Conservation (phyloP, 306 rosid genomes). For the Citrullus amarus region DNA sequence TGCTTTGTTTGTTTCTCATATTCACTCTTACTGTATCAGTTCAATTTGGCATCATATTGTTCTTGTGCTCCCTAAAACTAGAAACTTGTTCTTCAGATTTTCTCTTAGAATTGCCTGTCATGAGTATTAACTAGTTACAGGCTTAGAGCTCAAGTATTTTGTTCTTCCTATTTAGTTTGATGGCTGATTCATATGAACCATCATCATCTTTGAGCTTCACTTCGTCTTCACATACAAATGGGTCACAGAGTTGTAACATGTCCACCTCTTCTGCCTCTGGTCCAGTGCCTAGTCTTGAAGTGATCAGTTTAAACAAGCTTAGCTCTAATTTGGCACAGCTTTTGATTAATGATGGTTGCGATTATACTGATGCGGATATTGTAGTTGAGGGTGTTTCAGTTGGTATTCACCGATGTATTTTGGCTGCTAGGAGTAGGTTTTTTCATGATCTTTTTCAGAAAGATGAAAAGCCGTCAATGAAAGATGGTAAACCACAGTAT, state of each 20-base stretch:
- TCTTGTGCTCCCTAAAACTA: not conserved
- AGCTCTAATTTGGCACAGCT: slow-evolving; percentile 37
- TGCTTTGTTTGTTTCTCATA: not conserved
- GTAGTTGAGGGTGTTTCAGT: slow-evolving; percentile 31
- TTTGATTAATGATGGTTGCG: slow-evolving; percentile 27
- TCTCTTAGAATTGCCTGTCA: not conserved
- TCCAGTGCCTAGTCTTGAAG: slow-evolving; percentile 51
- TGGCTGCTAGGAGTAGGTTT: slow-evolving; percentile 37
- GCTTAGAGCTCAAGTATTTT: not conserved
- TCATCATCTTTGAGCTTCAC: slow-evolving; percentile 86
- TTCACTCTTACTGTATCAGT: not conserved
- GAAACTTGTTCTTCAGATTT: not conserved
- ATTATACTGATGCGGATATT: slow-evolving; percentile 37
- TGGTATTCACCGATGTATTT: slow-evolving; percentile 39
- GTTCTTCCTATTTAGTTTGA: slow-evolving; percentile 8
- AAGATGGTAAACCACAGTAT: slow-evolving; percentile 27
- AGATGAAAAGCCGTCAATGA: slow-evolving; percentile 15
- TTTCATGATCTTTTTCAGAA: slow-evolving; percentile 27
- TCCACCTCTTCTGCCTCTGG: slow-evolving; percentile 29
- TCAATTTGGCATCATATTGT: not conserved
- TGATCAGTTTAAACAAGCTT: slow-evolving; percentile 38
- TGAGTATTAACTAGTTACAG: not conserved
- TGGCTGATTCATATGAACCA: slow-evolving; percentile 70
- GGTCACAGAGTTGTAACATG: slow-evolving; percentile 41
- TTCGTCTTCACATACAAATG: slow-evolving; percentile 68